phyloP scores from a whole-genome alignment of 225 moss, liverwort and hornwort species.

The Physcomitrellopsis africana region DNA sequence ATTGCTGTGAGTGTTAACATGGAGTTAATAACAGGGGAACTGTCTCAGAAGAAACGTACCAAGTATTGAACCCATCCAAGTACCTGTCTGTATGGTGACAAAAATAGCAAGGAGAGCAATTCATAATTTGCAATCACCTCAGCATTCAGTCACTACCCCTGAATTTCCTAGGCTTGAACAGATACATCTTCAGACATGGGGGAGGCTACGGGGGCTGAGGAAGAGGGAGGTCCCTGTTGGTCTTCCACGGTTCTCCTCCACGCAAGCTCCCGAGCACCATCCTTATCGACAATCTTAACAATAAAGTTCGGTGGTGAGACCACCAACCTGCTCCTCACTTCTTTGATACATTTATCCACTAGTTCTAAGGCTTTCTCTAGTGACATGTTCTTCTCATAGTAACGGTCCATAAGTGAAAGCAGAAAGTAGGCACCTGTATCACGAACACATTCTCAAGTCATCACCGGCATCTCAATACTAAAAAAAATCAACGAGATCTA shows the following conservation, averaged over 20 bases:
- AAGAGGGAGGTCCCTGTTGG: slow-evolving; percentile 48
- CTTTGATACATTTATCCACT: slow-evolving; percentile 67
- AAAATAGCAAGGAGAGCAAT: background rate
- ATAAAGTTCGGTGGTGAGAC: slow-evolving; percentile 76
- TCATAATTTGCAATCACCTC: background rate
- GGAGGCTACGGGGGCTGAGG: background rate
- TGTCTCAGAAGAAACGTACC: too few species aligned
- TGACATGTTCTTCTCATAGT: slow-evolving; percentile 70
- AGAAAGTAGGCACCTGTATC: slow-evolving; percentile 71
- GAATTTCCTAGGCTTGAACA: background rate
- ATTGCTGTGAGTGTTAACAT: too few species aligned
- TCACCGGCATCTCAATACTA: background rate
- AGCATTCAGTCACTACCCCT: background rate
- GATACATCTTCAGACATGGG: slow-evolving; percentile 26
- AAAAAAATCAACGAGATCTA: too few species aligned
- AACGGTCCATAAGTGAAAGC: slow-evolving; percentile 76
- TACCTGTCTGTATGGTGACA: too few species aligned
- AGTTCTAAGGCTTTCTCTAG: slow-evolving; percentile 64
- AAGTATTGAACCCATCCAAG: too few species aligned
- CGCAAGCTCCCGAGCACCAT: slow-evolving; percentile 59
- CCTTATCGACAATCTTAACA: slow-evolving; percentile 74
- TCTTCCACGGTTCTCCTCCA: slow-evolving; percentile 79
- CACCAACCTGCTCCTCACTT: slow-evolving; percentile 64
- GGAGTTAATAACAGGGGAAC: too few species aligned
- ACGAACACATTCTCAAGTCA: slow-evolving; percentile 2